Evolutionary conservation across 345 rosid genomes (phyloP), one percentile per base, ranked within the genome.

Genomic region (Boechera retrofracta): DNA sequence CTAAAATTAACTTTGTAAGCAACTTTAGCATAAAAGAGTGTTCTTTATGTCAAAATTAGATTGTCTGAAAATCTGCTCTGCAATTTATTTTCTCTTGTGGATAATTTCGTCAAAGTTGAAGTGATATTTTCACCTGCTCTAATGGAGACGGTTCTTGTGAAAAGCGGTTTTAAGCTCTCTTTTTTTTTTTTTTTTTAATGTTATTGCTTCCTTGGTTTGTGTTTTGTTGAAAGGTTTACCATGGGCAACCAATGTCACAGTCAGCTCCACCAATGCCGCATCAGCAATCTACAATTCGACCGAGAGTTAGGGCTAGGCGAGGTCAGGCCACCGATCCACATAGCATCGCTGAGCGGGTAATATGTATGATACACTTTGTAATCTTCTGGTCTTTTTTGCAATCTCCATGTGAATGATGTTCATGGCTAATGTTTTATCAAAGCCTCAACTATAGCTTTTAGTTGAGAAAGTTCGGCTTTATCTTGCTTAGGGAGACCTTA

Each of bases 311-410:
- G 57, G 99, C 99, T 82, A 86, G 99, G 83, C 83, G 99, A 82
- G 99, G 99, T 58, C 99, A 96, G 71, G 99, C 99, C 69, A 96
- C 99, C 5, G 99, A 96, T 89, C 99, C 99, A 28, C 99, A 96
- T 72, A 96, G 99, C 85, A 96, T 96, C 44, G 99, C 99, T 61
- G 99, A 96, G 80, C 83, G 99, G 81, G 99, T 96, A 66, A 54
- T 5, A 3, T 33, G 16, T 77, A 24, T 11, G 0, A 24, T 28
- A 69, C 12, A 11, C 69, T 65, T 9, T 31, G 8, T 35, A 1
- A 49, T 26, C 38, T 53, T 73, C 55, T 39, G 21, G 3, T 51
- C 59, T 63, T 5, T 53, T 49, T 31, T 63, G 7, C 36, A 26
- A 15, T 64, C n/a, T 64, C 13, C 7, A 6, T 59, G 38, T 59